Conservation (phyloP, 1,284 basidiomycete species). For the Mycosarcoma mackinlayi region DNA sequence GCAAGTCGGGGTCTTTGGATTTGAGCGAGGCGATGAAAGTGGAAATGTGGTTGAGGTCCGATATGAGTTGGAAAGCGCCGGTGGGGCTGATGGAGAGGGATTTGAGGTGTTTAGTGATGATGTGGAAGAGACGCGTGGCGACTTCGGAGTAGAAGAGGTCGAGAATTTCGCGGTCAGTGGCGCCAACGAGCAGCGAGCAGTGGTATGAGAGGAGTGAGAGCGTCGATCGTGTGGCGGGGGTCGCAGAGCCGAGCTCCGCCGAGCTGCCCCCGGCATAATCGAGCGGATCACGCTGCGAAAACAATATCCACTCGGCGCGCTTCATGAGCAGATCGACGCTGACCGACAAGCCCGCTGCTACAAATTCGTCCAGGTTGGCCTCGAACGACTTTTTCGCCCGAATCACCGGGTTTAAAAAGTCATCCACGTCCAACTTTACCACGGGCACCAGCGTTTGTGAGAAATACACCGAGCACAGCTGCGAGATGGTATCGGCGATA, state of each 20-base stretch:
- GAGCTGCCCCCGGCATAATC: conserved; percentile 74
- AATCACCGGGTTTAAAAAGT: conserved; percentile 92
- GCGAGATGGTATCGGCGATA: conserved; percentile 95
- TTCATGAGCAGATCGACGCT: conserved; percentile 96
- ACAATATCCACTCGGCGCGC: conserved; percentile 94
- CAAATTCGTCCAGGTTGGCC: conserved; percentile 87
- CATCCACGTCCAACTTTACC: conserved; percentile 73
- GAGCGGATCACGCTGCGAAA: conserved; percentile 81
- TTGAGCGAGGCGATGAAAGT: conserved; percentile 76
- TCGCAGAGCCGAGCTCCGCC: conserved; percentile 74
- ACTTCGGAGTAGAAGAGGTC: conserved; percentile 99
- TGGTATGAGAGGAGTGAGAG: conserved; percentile 88
- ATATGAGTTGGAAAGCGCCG: conserved; percentile 94
- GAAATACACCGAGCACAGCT: conserved; percentile 97
- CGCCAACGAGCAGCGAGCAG: conserved; percentile 88
- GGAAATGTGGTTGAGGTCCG: conserved; percentile 93
- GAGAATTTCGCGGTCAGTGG: conserved; percentile 92
- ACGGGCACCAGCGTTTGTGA: conserved; percentile 80
- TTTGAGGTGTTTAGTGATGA: conserved; percentile 95
- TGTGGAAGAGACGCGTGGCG: conserved; percentile 86
- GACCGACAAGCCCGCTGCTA: conserved; percentile 90
- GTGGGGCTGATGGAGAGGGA: conserved; percentile 91
- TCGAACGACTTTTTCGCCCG: conserved; percentile 97
- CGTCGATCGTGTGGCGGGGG: conserved; percentile 84
- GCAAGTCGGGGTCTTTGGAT: conserved; percentile 74